phyloP scores from a whole-genome alignment of 139 green algal genomes.

The Micromonas commoda region DNA sequence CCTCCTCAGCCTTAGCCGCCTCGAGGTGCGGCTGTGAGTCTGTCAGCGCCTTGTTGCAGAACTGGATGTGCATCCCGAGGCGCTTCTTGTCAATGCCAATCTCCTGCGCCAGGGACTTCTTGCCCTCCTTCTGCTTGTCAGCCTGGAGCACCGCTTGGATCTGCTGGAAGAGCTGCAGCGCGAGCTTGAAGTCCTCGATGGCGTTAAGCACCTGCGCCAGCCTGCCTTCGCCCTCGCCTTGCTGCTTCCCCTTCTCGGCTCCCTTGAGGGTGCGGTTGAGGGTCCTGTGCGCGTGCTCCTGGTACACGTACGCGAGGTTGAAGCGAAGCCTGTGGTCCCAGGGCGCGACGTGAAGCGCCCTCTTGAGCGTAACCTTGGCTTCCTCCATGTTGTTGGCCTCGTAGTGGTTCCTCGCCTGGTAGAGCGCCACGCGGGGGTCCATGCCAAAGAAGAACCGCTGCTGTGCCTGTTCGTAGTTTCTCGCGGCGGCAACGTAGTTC shows the following conservation, averaged over 20 bases:
- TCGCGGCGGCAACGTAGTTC: neutral
- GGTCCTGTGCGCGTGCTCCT: conserved; percentile 4
- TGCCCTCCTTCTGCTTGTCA: neutral
- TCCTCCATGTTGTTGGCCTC: neutral
- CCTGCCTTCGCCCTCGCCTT: neutral
- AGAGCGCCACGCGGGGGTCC: neutral
- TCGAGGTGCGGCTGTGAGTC: conserved; percentile 8
- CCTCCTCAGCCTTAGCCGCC: neutral
- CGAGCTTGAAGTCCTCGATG: neutral
- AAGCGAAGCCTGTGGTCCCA: conserved; percentile 14
- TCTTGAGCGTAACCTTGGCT: neutral
- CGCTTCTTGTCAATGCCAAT: conserved; percentile 11
- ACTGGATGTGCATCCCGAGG: neutral
- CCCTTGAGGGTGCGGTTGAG: conserved; percentile 12
- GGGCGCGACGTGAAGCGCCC: conserved; percentile 12
- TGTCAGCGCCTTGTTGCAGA: conserved; percentile 1
- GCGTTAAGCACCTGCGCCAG: conserved; percentile 1
- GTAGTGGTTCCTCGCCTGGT: neutral
- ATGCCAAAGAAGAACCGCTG: neutral
- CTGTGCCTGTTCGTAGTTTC: conserved; percentile 9
- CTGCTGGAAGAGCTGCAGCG: conserved; percentile 1
- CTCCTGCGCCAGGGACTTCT: neutral
- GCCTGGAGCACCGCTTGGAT: neutral
- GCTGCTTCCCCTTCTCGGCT: neutral
- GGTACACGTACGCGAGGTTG: conserved; percentile 21